These are phyloP conservation scores for Tricholoma saponaceum DNA, from an alignment of 768 basidiomycete species.

Conservation along the genomic window DNA sequence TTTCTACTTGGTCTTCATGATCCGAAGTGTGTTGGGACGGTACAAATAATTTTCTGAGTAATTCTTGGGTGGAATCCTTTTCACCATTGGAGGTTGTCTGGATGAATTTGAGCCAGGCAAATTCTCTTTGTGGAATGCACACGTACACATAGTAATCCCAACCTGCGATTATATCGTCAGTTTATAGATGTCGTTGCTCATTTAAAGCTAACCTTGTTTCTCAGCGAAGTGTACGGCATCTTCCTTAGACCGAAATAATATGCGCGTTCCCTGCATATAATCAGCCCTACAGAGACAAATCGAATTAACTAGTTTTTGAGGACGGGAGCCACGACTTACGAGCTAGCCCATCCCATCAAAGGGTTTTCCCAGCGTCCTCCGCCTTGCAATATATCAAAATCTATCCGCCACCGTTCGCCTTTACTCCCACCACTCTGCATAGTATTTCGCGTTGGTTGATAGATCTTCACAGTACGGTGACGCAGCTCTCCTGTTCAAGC, in stretches of 20 bases:
- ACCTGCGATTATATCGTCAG: constrained; percentile 40
- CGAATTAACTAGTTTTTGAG: no score
- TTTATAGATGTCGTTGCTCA: constrained; percentile 2
- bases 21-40: constrained; percentile 72
- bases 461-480: constrained; percentile 87
- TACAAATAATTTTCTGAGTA: constrained; percentile 92
- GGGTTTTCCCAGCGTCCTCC: constrained; percentile 97
- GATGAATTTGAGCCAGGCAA: constrained; percentile 10
- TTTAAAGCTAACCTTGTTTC: constrained; percentile 72
- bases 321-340: constrained; percentile 48
- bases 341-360: constrained; percentile 95
- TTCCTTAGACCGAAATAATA: constrained; percentile 82
- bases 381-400: constrained; percentile 89
- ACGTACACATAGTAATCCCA: constrained; percentile 92
- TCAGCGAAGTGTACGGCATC: constrained; percentile 94
- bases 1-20: constrained; percentile 78
- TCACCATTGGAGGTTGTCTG: constrained; percentile 57
- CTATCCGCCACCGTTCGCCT: constrained; percentile 87
- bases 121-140: constrained; percentile 1
- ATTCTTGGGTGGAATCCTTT: constrained; percentile 79
- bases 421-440: constrained; percentile 93
- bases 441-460: constrained; percentile 87
- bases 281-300: constrained; percentile 58
- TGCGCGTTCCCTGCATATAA: constrained; percentile 89
- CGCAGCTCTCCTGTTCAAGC: constrained; percentile 64